Evolutionary conservation across 495 filamentous ascomycete species (phyloP), one percentile per base, ranked within the genome.

Genomic region (Podospora fimiseda): DNA sequence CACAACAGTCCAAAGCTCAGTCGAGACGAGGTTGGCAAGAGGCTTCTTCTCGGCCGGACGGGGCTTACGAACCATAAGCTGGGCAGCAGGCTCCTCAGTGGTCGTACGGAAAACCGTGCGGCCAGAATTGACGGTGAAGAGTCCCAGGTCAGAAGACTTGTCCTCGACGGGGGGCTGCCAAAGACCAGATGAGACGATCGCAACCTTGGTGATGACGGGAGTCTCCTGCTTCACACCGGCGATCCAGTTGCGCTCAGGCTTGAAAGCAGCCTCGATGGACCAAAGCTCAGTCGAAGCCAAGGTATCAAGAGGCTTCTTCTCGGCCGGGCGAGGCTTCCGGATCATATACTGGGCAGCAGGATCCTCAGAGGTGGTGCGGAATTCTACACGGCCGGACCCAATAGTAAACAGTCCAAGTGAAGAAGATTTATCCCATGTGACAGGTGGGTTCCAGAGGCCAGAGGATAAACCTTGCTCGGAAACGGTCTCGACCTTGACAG

Each of bases 221-320:
- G n/a, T 33, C 6, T 33, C 44, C 21, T 36, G 46, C 40, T 42
- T 48, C 14, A n/a, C 21, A 11, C 51, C 48, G 3, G 37, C 16
- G 11, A 71, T 69, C 71, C 71, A 74, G 36, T 67, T 56, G 9
- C 54, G 41, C 44, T 61, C 52, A 30, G 36, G 39, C 2, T 53
- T 30, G 44, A 53, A 51, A 19, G 20, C 48, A 9, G 7, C 42
- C 9, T 55, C 38, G 14, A 30, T 53, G 5, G 41, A 42, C 73
- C 73, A 75, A 18, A 74, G 64, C 9, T 40, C 38, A 6, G 48
- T 57, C 8, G 72, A 73, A 15, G 60, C 50, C 33, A 71, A 49
- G 5, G 7, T 50, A 8, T 63, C 59, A 13, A 70, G 40, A 9
- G 69, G 60, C 51, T 61, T 58, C 15, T 58, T 47, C 16, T 56